A percentile compares a stretch with the other conserved stretches of the same genome.
Evolutionary conservation across 306 rosid species (phyloP).

Genomic region (Vigna radiata): DNA sequence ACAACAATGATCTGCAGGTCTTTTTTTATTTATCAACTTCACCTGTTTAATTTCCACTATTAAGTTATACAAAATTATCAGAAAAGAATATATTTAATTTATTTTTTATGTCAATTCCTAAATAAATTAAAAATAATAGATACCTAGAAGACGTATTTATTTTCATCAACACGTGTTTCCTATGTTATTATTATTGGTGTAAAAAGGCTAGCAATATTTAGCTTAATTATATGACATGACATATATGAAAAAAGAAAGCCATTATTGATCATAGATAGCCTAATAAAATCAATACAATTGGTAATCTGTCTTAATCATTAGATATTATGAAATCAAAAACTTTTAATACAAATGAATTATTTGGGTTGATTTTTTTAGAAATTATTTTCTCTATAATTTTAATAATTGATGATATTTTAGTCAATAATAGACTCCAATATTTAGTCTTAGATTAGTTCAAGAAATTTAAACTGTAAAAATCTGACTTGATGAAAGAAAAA

Average conservation of each 20-base stretch:
- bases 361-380: neutral
- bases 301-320: conserved; percentile 43
- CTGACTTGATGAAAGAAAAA: no score
- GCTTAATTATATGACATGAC: conserved; percentile 20
- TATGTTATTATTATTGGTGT: neutral
- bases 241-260: conserved; percentile 19
- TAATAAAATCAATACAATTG: conserved; percentile 22
- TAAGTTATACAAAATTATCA: no score
- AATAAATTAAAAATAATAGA: no score
- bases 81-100: no score
- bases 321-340: conserved; percentile 20
- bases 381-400: neutral
- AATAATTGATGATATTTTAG: conserved; percentile 18
- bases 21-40: neutral
- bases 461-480: no score
- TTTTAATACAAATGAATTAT: conserved; percentile 26
- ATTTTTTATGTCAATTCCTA: no score
- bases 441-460: neutral
- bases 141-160: neutral
- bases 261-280: conserved; percentile 3
- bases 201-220: neutral
- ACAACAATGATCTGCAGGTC: neutral
- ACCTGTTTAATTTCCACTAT: neutral
- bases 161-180: neutral
- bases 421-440: conserved; percentile 20